Evolutionary conservation across 495 filamentous ascomycete species (phyloP).

Genomic region (Lineolata rhizophorae): DNA sequence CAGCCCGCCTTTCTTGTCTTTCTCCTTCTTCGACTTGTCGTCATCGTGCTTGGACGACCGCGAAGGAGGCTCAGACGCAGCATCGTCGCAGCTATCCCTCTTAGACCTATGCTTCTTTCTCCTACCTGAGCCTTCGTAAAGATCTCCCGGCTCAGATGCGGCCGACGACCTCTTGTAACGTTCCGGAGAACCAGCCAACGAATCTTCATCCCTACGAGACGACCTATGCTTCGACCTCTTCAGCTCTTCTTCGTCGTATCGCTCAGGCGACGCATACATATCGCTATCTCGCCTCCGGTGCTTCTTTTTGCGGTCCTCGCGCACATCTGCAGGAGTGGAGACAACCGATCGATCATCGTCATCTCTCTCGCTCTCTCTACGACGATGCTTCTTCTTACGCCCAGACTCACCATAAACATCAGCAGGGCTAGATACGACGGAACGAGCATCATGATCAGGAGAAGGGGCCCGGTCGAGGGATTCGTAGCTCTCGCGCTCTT

Average conservation of each 20-base stretch:
- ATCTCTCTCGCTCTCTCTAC: conserved; percentile 5
- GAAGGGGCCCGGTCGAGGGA: too few relatives aligned
- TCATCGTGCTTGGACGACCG: conserved; percentile 13
- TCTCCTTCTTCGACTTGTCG: conserved; percentile 11
- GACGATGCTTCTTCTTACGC: conserved; percentile 6
- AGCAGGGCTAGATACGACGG: too few relatives aligned
- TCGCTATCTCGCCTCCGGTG: conserved; percentile 9
- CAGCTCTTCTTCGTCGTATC: conserved; percentile 2
- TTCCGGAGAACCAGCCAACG: neutral
- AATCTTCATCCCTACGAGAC: conserved; percentile 1
- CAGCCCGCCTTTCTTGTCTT: conserved; percentile 18
- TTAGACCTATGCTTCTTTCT: conserved; percentile 5
- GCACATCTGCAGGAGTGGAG: too few relatives aligned
- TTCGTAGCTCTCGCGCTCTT: too few relatives aligned
- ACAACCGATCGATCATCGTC: too few relatives aligned
- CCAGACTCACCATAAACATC: too few relatives aligned
- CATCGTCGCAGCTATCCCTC: conserved; percentile 17
- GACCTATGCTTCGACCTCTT: conserved; percentile 7
- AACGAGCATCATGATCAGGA: too few relatives aligned
- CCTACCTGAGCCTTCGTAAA: conserved; percentile 9
- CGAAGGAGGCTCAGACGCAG: conserved; percentile 12
- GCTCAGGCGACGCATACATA: conserved; percentile 1
- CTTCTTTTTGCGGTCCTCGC: conserved; percentile 9
- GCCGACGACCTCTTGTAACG: conserved; percentile 5
- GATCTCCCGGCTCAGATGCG: conserved; percentile 15